Evolutionary conservation across 1,284 basidiomycete species (phyloP), one percentile per base, ranked within the genome.

Genomic region (Amylostereum chailletii): DNA sequence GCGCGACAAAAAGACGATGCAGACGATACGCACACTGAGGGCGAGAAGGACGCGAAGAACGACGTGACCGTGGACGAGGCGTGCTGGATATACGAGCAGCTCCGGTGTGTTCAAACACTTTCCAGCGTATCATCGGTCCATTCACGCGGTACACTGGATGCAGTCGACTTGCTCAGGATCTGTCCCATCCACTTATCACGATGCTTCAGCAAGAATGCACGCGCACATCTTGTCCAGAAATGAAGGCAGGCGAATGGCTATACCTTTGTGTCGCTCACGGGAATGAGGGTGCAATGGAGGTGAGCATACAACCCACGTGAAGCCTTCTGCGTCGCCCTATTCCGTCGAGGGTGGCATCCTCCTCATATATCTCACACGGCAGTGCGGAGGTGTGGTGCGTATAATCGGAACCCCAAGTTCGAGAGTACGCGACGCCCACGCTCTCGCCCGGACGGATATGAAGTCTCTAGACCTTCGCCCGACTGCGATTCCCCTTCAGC

Each of bases 191-290:
- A 0, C 79, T 97, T 47, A 84, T 98, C 46, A 90, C 86, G 2
- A 82, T 84, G 58, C 75, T 98, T 19, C 85, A 95, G 60, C 77
- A 83, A 54, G 86, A 90, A 61, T 98, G 94, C 61, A 88, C 82
- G 6, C 80, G 88, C 38, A 68, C 76, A 46, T 81, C 86, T 6
- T 98, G 94, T 71, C 89, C 90, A 1, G 88, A 95, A 65, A 97
- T 98, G 94, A 95, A 95, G 65, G 94, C 94, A 10, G 90, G 88
- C 47, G 92, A 97, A 71, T 97, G 94, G 92, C 75, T 93, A 41
- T 98, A 95, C 67, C 72, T 98, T 2, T 99, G 95, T 61, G 94
- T 95, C 32, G 93, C 94, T 0, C 94, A 97, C 60, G 83, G 86
- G 40, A 83, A 79, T 59, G 83, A 84, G 50, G 81, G 83, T 27